phyloP scores from a whole-genome alignment of 2,329 filamentous ascomycete genomes.

The Alternaria brassicae region DNA sequence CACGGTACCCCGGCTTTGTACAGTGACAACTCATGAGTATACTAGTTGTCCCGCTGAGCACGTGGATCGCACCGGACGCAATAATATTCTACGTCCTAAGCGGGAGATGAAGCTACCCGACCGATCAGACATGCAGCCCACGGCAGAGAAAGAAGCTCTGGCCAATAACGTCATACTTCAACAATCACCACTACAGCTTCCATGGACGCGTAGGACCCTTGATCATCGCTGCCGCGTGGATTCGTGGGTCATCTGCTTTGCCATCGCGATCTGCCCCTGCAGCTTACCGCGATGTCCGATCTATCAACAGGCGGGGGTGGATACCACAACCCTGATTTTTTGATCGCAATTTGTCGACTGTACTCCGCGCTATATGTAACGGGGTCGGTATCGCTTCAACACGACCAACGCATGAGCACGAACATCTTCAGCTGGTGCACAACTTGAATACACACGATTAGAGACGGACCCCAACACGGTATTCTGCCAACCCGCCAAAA shows the following conservation, averaged over 20 bases:
- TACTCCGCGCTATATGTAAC: constrained; percentile 1
- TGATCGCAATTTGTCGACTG: not conserved
- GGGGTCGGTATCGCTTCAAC: not conserved
- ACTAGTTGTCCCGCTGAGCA: not conserved
- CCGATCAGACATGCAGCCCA: not conserved
- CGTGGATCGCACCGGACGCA: not conserved
- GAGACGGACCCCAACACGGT: not conserved
- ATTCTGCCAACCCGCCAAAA: not conserved
- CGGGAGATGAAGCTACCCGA: not conserved
- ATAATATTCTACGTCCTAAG: not conserved
- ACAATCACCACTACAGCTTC: constrained; percentile 3
- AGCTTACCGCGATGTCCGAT: not conserved
- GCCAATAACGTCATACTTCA: constrained; percentile 13
- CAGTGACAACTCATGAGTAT: not conserved
- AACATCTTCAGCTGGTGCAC: not conserved
- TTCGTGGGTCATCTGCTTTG: constrained; percentile 3
- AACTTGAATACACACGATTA: not conserved
- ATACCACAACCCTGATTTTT: constrained; percentile 8
- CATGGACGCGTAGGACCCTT: constrained; percentile 2
- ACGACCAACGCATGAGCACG: not conserved
- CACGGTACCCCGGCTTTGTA: not conserved
- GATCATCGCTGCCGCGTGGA: constrained; percentile 14
- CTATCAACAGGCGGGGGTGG: constrained; percentile 5
- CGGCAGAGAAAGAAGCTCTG: constrained; percentile 10
- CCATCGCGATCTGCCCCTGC: constrained; percentile 4